Percentiles rank a stretch among this genome's conserved stretches.
Conservation (phyloP, 208 protist species). For the Novymonas esmeraldas region DNA sequence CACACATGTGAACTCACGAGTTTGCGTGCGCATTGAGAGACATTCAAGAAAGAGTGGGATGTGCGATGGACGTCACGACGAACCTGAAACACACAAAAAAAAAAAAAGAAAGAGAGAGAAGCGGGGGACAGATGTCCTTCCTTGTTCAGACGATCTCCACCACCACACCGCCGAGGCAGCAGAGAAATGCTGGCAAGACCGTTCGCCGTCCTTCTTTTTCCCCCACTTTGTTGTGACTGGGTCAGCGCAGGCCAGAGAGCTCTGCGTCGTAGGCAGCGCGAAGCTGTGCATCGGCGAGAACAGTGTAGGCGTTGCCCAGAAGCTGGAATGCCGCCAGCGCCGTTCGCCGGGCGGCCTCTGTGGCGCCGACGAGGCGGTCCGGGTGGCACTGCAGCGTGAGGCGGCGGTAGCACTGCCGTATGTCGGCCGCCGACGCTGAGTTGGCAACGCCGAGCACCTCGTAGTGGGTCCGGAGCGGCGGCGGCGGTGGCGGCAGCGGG, state of each 20-base stretch:
- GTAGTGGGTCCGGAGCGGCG: slow-evolving; percentile 50
- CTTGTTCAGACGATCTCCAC: too few species aligned
- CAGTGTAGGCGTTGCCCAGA: slow-evolving; percentile 94
- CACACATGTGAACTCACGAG: too few species aligned
- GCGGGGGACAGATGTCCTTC: neutral
- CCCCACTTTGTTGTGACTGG: too few species aligned
- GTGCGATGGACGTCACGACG: too few species aligned
- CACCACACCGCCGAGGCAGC: too few species aligned
- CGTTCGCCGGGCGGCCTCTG: slow-evolving; percentile 32
- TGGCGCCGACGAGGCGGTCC: slow-evolving; percentile 63
- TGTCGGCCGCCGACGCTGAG: slow-evolving; percentile 41
- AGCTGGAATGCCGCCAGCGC: slow-evolving; percentile 92
- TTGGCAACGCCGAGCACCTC: slow-evolving; percentile 55
- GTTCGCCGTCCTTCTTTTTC: too few species aligned
- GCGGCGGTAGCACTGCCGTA: slow-evolving; percentile 63
- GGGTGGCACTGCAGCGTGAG: slow-evolving; percentile 82
- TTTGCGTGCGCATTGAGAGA: neutral
- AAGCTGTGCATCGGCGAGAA: slow-evolving; percentile 92
- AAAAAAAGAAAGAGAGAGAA: neutral
- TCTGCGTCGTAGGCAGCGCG: slow-evolving; percentile 93
- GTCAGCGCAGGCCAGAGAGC: slow-evolving; percentile 22
- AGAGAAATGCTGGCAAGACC: too few species aligned
- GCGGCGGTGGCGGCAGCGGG: neutral
- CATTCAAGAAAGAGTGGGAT: neutral
- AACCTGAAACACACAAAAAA: neutral